These are phyloP conservation scores for Magnolia officinalis DNA, from an alignment of 164 flowering plant species.

Conservation along the genomic window DNA sequence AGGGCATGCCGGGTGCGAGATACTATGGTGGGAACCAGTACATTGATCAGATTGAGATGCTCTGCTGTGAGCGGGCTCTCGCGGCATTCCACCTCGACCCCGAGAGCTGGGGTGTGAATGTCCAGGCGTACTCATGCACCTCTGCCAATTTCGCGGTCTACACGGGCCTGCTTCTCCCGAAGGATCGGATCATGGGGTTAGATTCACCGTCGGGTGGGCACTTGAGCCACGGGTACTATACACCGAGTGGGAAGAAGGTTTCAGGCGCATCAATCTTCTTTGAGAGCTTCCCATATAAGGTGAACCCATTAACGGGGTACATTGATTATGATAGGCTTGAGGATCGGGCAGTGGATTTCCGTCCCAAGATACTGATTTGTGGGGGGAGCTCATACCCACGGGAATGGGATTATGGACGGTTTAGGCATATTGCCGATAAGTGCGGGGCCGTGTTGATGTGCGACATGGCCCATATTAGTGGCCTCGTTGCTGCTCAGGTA, in stretches of 20 bases:
- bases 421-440: constrained; percentile 75
- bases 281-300: constrained; percentile 74
- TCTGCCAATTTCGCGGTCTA: constrained; percentile 89
- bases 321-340: constrained; percentile 81
- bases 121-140: constrained; percentile 88
- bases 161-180: constrained; percentile 60
- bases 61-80: constrained; percentile 72
- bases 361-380: constrained; percentile 79
- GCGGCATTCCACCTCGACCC: constrained; percentile 64
- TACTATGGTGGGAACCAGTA: constrained; percentile 73
- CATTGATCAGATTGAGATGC: constrained; percentile 75
- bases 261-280: constrained; percentile 84
- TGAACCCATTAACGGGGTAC: constrained; percentile 72
- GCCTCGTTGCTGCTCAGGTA: constrained; percentile 81
- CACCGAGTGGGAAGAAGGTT: constrained; percentile 69
- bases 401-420: constrained; percentile 78
- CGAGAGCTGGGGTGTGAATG: constrained; percentile 87
- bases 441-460: constrained; percentile 73
- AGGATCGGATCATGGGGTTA: constrained; percentile 88
- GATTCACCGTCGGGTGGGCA: constrained; percentile 93
- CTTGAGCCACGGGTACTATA: constrained; percentile 82
- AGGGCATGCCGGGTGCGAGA: constrained; percentile 74
- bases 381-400: constrained; percentile 90
- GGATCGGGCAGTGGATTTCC: constrained; percentile 72
- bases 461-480: constrained; percentile 91